Conservation (phyloP, 148 eudicot genomes). For the Cornus controversa region DNA sequence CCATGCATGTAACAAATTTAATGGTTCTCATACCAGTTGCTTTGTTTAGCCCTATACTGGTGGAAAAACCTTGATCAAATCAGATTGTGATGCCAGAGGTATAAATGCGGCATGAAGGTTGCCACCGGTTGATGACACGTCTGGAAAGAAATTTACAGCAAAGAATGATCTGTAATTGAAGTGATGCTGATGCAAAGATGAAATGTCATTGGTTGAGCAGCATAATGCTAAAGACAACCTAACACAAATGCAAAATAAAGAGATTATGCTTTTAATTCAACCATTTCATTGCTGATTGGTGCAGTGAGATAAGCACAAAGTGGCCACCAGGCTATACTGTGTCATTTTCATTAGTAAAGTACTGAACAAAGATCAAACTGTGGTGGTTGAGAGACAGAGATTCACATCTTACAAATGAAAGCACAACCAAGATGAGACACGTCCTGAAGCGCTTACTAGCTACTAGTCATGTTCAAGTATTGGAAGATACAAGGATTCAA, state of each 20-base stretch:
- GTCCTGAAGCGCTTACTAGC: no score
- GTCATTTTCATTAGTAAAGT: neutral
- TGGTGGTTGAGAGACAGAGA: no score
- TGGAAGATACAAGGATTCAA: neutral
- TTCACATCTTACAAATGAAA: neutral
- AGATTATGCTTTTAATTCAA: no score
- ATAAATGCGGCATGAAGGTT: neutral
- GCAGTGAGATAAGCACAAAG: neutral
- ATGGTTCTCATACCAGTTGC: neutral
- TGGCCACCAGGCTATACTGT: neutral
- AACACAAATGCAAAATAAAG: no score
- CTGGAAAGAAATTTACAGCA: neutral
- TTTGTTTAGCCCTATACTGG: neutral
- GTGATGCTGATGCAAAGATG: constrained; percentile 5
- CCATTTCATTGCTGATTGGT: neutral
- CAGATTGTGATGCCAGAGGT: neutral
- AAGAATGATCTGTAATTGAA: neutral
- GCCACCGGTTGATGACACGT: neutral
- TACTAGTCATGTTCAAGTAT: neutral
- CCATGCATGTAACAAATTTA: neutral
- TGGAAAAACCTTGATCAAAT: neutral
- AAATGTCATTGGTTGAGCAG: neutral
- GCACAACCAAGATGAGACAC: neutral
- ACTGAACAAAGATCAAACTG: no score
- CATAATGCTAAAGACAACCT: neutral